phyloP scores from a whole-genome alignment of 306 rosid genomes.

The Malus sieversii region DNA sequence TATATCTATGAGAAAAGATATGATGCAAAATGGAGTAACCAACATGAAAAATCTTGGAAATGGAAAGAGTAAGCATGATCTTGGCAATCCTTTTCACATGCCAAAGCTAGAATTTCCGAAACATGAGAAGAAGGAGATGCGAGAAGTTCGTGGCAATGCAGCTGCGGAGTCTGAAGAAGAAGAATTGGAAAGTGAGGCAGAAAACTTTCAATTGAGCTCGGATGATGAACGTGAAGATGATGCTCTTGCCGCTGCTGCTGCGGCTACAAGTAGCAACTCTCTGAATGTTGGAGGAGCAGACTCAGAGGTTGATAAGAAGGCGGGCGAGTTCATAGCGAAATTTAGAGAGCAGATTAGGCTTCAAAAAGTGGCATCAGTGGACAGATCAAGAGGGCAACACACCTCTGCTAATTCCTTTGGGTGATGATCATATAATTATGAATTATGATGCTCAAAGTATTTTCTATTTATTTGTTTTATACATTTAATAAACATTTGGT shows the following conservation, averaged over 20 bases:
- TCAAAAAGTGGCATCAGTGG: constrained; percentile 66
- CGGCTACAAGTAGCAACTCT: constrained; percentile 22
- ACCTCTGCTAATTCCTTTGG: constrained; percentile 27
- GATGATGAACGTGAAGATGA: constrained; percentile 28
- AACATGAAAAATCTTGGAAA: background rate
- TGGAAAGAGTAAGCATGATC: constrained; percentile 19
- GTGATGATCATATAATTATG: constrained; percentile 20
- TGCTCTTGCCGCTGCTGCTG: background rate
- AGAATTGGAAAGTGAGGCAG: constrained; percentile 24
- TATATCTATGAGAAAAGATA: constrained; percentile 34
- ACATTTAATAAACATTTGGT: background rate
- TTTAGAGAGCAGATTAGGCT: constrained; percentile 87
- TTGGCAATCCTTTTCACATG: constrained; percentile 20
- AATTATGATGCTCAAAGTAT: background rate
- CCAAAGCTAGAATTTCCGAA: constrained; percentile 26
- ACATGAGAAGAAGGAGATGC: constrained; percentile 18
- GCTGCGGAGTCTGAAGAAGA: constrained; percentile 22
- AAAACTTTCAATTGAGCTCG: constrained; percentile 31
- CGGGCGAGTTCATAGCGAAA: constrained; percentile 87
- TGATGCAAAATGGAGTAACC: constrained; percentile 26
- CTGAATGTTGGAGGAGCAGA: constrained; percentile 45
- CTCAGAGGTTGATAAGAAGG: constrained; percentile 89
- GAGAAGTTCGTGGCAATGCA: constrained; percentile 27
- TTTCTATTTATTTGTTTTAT: background rate
- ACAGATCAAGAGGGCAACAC: constrained; percentile 55